A percentile compares a stretch with the other conserved stretches of the same genome.
Evolutionary conservation across 2,329 filamentous ascomycete species (phyloP).

Genomic region (Chalaropsis thielavioides): DNA sequence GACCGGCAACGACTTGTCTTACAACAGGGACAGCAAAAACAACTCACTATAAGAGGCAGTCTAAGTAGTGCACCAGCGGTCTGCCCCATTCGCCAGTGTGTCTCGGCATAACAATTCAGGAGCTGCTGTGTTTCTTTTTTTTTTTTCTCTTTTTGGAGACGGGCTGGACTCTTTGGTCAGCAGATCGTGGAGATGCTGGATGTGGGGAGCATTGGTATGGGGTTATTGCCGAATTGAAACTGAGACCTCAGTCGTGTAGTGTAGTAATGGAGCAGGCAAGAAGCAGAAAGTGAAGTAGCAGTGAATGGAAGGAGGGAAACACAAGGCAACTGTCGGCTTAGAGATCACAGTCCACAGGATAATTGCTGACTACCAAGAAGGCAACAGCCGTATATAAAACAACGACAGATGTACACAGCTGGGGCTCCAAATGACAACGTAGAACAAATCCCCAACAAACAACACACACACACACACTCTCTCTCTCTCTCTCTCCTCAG

Average conservation of each 20-base stretch:
- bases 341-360: not conserved
- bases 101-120: not conserved
- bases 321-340: conserved; percentile 1
- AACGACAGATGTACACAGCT: not conserved
- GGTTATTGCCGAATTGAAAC: not conserved
- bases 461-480: not conserved
- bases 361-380: not conserved
- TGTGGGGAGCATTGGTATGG: not conserved
- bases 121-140: not conserved
- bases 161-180: not conserved
- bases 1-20: not conserved
- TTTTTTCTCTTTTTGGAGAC: not conserved
- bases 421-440: not conserved
- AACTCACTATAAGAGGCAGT: not conserved
- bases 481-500: too few relatives aligned
- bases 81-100: not conserved
- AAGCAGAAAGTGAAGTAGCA: too few relatives aligned
- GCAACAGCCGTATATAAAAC: not conserved
- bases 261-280: not conserved
- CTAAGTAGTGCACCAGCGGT: not conserved
- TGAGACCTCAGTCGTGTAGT: not conserved
- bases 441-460: not conserved
- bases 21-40: not conserved
- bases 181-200: not conserved
- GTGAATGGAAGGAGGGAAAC: not conserved